Evolutionary conservation across 352 stramenopile species (phyloP).

Genomic region (Peronospora tabacina): DNA sequence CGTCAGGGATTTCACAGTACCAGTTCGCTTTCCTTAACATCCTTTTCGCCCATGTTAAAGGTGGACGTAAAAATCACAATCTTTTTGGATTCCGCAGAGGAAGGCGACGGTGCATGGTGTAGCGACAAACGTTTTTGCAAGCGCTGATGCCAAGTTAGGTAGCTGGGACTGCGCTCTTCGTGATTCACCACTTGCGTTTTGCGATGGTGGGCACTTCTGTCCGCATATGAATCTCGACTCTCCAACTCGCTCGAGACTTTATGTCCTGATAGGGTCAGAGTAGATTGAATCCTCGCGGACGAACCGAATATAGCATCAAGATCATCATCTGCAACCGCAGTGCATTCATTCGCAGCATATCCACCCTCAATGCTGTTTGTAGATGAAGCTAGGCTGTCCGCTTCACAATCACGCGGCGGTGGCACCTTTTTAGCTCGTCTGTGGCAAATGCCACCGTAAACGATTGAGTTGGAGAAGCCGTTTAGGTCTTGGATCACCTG

Average conservation of each 20-base stretch:
- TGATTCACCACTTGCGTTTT: slow-evolving; percentile 10
- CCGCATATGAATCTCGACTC: slow-evolving; percentile 15
- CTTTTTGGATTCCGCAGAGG: slow-evolving; percentile 26
- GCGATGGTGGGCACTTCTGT: slow-evolving; percentile 6
- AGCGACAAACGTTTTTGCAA: slow-evolving; percentile 30
- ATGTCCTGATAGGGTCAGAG: slow-evolving; percentile 18
- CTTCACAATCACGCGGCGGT: slow-evolving; percentile 24
- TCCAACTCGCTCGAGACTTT: slow-evolving; percentile 24
- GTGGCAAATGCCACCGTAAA: slow-evolving; percentile 61
- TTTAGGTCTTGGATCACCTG: slow-evolving; percentile 64
- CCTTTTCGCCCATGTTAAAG: slow-evolving; percentile 84
- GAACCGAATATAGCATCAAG: slow-evolving; percentile 13
- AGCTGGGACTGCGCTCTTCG: slow-evolving; percentile 14
- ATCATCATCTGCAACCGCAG: slow-evolving; percentile 16
- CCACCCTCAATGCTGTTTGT: slow-evolving; percentile 28
- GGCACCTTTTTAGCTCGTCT: slow-evolving; percentile 17
- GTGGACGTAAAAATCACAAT: slow-evolving; percentile 70
- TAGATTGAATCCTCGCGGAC: slow-evolving; percentile 11
- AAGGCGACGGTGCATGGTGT: slow-evolving; percentile 13
- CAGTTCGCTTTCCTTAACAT: slow-evolving; percentile 47
- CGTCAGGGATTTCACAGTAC: slow-evolving; percentile 13
- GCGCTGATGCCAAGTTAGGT: slow-evolving; percentile 29
- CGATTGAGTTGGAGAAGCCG: slow-evolving; percentile 62
- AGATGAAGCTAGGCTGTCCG: slow-evolving; percentile 39
- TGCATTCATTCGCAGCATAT: slow-evolving; percentile 27